These are phyloP conservation scores for Erythrophleum fordii DNA, from an alignment of 306 rosid species.

Conservation along the genomic window DNA sequence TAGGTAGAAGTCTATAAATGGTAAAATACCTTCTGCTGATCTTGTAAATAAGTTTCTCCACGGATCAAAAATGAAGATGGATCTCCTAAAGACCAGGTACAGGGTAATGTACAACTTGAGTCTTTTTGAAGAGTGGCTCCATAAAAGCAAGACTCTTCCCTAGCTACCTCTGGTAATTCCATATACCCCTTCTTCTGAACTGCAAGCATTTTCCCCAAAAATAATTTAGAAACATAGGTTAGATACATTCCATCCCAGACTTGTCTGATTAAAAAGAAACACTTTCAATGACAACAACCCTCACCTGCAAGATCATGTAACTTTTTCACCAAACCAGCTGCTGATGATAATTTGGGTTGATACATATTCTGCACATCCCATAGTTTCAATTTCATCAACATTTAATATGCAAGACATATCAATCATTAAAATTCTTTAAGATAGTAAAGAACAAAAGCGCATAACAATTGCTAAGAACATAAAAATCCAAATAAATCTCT, in stretches of 20 bases:
- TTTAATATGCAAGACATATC: background rate
- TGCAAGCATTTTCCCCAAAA: constrained; percentile 41
- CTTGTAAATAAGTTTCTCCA: constrained; percentile 70
- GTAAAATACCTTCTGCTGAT: constrained; percentile 71
- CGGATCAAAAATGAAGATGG: constrained; percentile 85
- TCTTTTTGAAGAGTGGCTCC: constrained; percentile 82
- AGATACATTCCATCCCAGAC: background rate
- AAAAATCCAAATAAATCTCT: background rate
- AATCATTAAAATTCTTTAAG: background rate
- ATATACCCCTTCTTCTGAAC: constrained; percentile 79
- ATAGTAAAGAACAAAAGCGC: constrained; percentile 6
- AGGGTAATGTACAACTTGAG: constrained; percentile 59
- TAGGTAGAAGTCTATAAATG: background rate
- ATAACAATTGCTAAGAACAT: no score
- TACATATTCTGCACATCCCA: constrained; percentile 47
- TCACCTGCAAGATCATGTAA: constrained; percentile 79
- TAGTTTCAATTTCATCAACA: constrained; percentile 33
- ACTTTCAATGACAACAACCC: constrained; percentile 25
- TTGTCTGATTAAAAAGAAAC: constrained; percentile 1
- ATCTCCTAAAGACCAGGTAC: constrained; percentile 76
- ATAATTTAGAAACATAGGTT: background rate
- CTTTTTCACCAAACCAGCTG: constrained; percentile 70
- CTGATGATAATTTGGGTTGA: constrained; percentile 60
- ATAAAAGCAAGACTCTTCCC: constrained; percentile 60
- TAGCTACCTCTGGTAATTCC: constrained; percentile 62